Evolutionary conservation across 2,329 filamentous ascomycete species (phyloP).

Genomic region (Talaromyces islandicus): DNA sequence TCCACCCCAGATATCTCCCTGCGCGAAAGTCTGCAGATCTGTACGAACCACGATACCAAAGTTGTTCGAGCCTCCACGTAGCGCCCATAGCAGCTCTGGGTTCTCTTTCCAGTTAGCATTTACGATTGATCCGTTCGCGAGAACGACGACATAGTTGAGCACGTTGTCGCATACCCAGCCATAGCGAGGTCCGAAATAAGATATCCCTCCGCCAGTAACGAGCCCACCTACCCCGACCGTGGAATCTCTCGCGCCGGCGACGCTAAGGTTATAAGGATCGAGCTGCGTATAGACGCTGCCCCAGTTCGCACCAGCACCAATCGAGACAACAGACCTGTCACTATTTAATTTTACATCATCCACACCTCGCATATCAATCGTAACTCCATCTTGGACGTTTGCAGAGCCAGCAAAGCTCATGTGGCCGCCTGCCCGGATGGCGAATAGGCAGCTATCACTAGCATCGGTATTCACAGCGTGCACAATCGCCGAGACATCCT

Average conservation of each 20-base stretch:
- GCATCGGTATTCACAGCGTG: background rate
- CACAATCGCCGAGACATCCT: background rate
- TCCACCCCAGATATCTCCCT: background rate
- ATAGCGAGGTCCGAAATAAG: slow-evolving; percentile 2
- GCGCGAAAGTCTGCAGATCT: background rate
- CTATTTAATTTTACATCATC: slow-evolving; percentile 1
- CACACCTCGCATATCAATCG: slow-evolving; percentile 4
- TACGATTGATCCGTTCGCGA: slow-evolving; percentile 7
- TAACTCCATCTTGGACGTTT: slow-evolving; percentile 5
- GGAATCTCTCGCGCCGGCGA: slow-evolving; percentile 8
- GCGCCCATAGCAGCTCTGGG: slow-evolving; percentile 1
- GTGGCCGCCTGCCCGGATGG: slow-evolving; percentile 5
- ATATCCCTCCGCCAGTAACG: slow-evolving; percentile 4
- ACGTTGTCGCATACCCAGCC: slow-evolving; percentile 5
- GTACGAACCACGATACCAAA: slow-evolving; percentile 8
- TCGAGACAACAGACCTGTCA: slow-evolving; percentile 2
- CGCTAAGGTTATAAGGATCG: slow-evolving; percentile 5
- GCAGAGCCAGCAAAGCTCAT: slow-evolving; percentile 5
- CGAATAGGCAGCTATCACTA: background rate
- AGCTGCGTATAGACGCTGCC: slow-evolving; percentile 6
- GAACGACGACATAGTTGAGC: slow-evolving; percentile 4
- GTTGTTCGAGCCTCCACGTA: slow-evolving; percentile 6
- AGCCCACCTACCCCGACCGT: slow-evolving; percentile 10
- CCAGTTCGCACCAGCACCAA: slow-evolving; percentile 8
- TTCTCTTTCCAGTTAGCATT: slow-evolving; percentile 2